phyloP scores from a whole-genome alignment of 257 asterid species.

The Lantana camara region DNA sequence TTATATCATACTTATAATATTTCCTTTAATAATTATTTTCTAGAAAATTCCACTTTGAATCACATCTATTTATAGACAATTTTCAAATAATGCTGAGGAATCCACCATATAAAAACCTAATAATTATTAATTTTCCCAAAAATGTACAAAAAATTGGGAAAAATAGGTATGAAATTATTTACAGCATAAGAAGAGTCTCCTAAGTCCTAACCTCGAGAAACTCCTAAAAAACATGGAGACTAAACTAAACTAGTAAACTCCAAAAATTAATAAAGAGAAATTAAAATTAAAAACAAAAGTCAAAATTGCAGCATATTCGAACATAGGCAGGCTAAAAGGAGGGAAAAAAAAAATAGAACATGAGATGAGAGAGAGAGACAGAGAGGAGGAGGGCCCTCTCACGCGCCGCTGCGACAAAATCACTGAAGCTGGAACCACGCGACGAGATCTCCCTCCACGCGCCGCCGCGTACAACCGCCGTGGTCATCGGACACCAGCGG shows the following conservation, averaged over 20 bases:
- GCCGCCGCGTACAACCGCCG: slow-evolving; percentile 21
- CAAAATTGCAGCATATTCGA: neutral
- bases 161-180: neutral
- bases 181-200: slow-evolving; percentile 3
- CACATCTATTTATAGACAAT: too few relatives aligned
- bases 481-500: slow-evolving; percentile 35
- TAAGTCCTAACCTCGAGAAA: neutral
- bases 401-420: slow-evolving; percentile 3
- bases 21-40: too few relatives aligned
- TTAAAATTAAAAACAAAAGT: neutral
- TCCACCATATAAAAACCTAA: neutral
- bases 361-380: neutral
- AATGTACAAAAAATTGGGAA: neutral
- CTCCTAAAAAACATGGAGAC: slow-evolving; percentile 18
- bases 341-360: neutral
- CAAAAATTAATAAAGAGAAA: neutral
- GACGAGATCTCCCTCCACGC: slow-evolving; percentile 38
- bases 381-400: neutral
- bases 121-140: neutral
- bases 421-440: slow-evolving; percentile 41
- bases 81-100: too few relatives aligned
- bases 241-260: too few relatives aligned
- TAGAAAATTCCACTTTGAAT: too few relatives aligned
- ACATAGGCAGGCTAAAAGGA: too few relatives aligned
- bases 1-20: too few relatives aligned